Percentiles rank a stretch among this genome's conserved stretches.
Conservation (phyloP, 257 asterid species). For the Capsicum chinense region DNA sequence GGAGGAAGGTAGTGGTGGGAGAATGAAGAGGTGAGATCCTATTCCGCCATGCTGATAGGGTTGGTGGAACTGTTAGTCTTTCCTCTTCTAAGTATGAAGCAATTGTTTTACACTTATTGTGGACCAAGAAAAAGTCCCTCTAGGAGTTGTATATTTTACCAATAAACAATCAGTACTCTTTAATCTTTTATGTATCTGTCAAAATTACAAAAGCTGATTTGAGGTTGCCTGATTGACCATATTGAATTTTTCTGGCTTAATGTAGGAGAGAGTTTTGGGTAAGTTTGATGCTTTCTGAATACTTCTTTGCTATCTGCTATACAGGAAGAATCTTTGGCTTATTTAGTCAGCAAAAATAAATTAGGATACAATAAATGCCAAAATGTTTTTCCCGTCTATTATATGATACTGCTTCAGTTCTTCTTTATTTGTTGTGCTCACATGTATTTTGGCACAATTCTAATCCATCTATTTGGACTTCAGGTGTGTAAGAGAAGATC, state of each 20-base stretch:
- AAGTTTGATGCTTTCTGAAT: background rate
- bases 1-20: background rate
- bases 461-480: slow-evolving; percentile 24
- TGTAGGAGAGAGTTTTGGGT: background rate
- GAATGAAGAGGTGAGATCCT: slow-evolving; percentile 19
- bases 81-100: background rate
- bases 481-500: slow-evolving; percentile 97
- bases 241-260: background rate
- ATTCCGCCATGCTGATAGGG: background rate
- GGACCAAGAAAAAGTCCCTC: background rate
- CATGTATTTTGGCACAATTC: slow-evolving; percentile 14
- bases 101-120: background rate
- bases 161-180: background rate
- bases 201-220: slow-evolving; percentile 8
- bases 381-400: background rate
- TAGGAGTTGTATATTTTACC: slow-evolving; percentile 5
- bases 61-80: background rate
- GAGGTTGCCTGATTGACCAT: background rate
- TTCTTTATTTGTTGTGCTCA: background rate
- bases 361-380: background rate
- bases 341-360: background rate
- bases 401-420: background rate
- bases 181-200: slow-evolving; percentile 13
- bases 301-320: slow-evolving; percentile 6
- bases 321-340: slow-evolving; percentile 21